These are phyloP conservation scores for Mucor irregularis DNA, from an alignment of 371 early-diverging fungal genomes.

Conservation along the genomic window DNA sequence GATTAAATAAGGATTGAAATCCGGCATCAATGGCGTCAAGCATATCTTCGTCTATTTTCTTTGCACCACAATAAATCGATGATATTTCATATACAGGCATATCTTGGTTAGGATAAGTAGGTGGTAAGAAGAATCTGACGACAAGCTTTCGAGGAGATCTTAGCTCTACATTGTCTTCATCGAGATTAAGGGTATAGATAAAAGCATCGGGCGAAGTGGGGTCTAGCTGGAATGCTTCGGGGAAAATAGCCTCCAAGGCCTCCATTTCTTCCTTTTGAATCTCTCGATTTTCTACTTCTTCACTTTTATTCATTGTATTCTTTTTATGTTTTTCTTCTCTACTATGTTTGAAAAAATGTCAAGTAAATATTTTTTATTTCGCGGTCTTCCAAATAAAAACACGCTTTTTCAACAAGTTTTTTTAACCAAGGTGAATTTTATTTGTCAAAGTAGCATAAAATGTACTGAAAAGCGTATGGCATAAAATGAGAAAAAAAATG, in stretches of 20 bases:
- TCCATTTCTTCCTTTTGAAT: slow-evolving; percentile 41
- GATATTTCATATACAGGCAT: slow-evolving; percentile 72
- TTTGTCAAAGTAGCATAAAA: too few relatives aligned
- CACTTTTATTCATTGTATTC: slow-evolving; percentile 13
- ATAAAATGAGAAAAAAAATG: neutral
- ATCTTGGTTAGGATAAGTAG: slow-evolving; percentile 66
- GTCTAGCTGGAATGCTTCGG: slow-evolving; percentile 30
- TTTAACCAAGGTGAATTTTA: too few relatives aligned
- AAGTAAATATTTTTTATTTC: too few relatives aligned
- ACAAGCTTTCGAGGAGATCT: slow-evolving; percentile 38
- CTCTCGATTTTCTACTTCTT: slow-evolving; percentile 27
- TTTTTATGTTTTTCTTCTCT: too few relatives aligned
- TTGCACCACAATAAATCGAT: slow-evolving; percentile 65
- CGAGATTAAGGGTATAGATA: slow-evolving; percentile 36
- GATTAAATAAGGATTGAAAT: slow-evolving; percentile 60
- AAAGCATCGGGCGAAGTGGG: slow-evolving; percentile 16
- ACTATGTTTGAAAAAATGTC: too few relatives aligned
- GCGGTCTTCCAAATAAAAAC: too few relatives aligned
- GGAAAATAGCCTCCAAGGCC: slow-evolving; percentile 46
- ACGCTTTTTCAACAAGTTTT: too few relatives aligned
- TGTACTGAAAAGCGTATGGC: too few relatives aligned
- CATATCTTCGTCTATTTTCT: slow-evolving; percentile 43
- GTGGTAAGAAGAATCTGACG: slow-evolving; percentile 63
- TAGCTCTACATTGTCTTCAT: slow-evolving; percentile 23
- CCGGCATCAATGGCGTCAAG: slow-evolving; percentile 53